These are phyloP conservation scores for Suillus alpinus DNA, from an alignment of 768 basidiomycete genomes.

Conservation along the genomic window DNA sequence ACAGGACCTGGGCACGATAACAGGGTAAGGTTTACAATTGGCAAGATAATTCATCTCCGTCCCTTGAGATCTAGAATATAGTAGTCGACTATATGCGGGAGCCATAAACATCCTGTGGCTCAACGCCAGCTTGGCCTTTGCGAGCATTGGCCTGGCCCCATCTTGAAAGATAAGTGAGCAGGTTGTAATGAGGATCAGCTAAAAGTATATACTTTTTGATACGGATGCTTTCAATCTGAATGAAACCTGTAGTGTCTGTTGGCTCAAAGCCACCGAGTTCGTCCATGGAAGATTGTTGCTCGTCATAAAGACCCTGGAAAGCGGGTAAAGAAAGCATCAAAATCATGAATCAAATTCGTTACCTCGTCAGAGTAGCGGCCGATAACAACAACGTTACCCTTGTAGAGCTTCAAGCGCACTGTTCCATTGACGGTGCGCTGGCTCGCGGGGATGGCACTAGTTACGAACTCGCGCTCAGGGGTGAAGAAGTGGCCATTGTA, in stretches of 20 bases:
- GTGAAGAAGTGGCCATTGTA: constrained; percentile 99
- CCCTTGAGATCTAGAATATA: background rate
- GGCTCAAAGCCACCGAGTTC: constrained; percentile 98
- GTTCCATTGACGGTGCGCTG: constrained; percentile 96
- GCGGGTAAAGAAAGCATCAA: constrained; percentile 2
- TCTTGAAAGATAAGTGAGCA: constrained; percentile 34
- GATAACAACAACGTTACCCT: constrained; percentile 93
- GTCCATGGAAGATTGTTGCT: constrained; percentile 95
- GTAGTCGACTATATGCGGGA: background rate
- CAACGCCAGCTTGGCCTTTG: constrained; percentile 79
- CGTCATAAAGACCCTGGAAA: constrained; percentile 86
- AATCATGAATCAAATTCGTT: constrained; percentile 16
- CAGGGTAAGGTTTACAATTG: background rate
- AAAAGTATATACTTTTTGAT: constrained; percentile 83
- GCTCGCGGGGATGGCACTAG: constrained; percentile 85
- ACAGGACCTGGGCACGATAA: background rate
- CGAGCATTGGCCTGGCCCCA: constrained; percentile 84
- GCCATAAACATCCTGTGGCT: constrained; percentile 43
- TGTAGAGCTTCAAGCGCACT: constrained; percentile 89
- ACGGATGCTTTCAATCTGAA: constrained; percentile 95
- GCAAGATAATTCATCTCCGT: background rate
- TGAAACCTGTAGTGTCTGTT: constrained; percentile 80
- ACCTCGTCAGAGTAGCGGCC: constrained; percentile 89
- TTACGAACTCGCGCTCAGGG: constrained; percentile 96
- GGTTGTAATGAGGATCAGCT: background rate